Conservation (phyloP, 768 basidiomycete genomes). For the Pisolithus microcarpus region DNA sequence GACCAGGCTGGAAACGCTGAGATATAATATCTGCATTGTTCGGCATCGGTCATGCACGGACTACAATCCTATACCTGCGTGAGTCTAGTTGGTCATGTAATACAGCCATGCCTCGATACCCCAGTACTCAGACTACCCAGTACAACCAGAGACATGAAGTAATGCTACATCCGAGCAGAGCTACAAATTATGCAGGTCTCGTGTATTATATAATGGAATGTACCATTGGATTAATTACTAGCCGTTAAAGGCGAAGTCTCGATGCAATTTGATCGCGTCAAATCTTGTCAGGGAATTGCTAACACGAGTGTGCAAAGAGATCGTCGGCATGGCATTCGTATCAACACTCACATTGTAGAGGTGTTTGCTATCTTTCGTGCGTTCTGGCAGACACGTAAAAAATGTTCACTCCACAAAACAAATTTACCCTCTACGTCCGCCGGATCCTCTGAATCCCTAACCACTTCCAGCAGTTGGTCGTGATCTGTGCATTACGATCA, state of each 20-base stretch:
- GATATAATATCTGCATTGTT: conserved; percentile 25
- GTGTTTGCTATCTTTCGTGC: not conserved
- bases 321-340: too few relatives aligned
- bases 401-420: conserved; percentile 11
- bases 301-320: conserved; percentile 2
- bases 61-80: not conserved
- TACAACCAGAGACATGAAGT: too few relatives aligned
- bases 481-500: conserved; percentile 8
- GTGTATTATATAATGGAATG: too few relatives aligned
- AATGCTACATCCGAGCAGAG: too few relatives aligned
- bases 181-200: too few relatives aligned
- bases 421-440: conserved; percentile 13
- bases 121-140: too few relatives aligned
- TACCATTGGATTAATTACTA: conserved; percentile 2
- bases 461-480: conserved; percentile 4
- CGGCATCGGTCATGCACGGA: not conserved
- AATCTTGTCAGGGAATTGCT: conserved; percentile 6
- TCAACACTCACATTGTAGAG: not conserved
- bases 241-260: conserved; percentile 27
- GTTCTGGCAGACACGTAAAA: conserved; percentile 12
- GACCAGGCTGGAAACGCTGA: conserved; percentile 47
- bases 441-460: conserved; percentile 15
- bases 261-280: conserved; percentile 21
- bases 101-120: too few relatives aligned
- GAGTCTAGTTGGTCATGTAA: too few relatives aligned